Conservation (phyloP, 2,329 filamentous ascomycete genomes). For the Venturia effusa region DNA sequence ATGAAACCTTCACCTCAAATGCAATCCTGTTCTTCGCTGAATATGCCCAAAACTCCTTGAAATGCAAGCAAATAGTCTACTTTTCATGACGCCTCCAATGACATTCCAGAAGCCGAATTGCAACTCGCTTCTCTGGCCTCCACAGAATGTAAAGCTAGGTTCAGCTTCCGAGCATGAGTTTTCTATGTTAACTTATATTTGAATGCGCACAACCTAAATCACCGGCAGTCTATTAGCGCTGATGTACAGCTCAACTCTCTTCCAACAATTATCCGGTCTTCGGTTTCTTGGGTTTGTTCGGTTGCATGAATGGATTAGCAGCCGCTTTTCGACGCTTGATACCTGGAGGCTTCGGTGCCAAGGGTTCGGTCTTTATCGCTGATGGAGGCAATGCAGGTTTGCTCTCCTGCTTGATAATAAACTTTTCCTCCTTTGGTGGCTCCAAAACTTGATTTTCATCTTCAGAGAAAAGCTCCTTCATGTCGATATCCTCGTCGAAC, state of each 20-base stretch:
- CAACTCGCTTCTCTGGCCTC: not conserved
- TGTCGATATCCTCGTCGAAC: slow-evolving; percentile 11
- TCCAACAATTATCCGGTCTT: not conserved
- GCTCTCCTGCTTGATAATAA: not conserved
- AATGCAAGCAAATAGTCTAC: not conserved
- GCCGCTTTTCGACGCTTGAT: slow-evolving; percentile 4
- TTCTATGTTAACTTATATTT: not conserved
- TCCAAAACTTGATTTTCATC: not conserved
- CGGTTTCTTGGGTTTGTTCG: slow-evolving; percentile 8
- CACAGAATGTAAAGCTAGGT: not conserved
- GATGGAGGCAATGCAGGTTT: not conserved
- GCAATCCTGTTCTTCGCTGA: not conserved
- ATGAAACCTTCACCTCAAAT: not conserved
- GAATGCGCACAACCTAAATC: not conserved
- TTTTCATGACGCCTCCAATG: not conserved
- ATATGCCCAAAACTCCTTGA: not conserved
- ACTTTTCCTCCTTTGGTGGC: not conserved
- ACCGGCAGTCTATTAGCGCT: not conserved
- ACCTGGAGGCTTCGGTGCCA: not conserved
- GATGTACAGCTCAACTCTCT: not conserved
- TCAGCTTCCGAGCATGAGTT: not conserved
- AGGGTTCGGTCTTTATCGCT: not conserved
- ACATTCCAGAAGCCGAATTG: not conserved
- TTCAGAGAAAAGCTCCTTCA: slow-evolving; percentile 14
- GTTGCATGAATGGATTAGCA: slow-evolving; percentile 7